Base-by-base conservation (phyloP, 768 basidiomycete species). In the Serpula lacrymans region DNA sequence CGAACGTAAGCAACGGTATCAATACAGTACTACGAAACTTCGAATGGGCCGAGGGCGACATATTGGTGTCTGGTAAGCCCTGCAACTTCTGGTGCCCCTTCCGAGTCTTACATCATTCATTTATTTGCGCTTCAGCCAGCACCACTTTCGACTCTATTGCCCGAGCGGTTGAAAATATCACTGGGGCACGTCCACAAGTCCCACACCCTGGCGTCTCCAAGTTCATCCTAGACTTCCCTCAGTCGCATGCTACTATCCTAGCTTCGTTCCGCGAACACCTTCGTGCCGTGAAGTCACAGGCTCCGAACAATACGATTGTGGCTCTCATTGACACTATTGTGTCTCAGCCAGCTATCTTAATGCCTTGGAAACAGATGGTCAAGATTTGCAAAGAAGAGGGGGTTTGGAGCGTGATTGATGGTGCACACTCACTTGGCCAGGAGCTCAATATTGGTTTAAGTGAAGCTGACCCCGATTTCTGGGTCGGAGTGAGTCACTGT, bases 371-470 rank as follows among this genome's bases (percentile, higher is more conserved):
- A 54, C 70, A 72, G 41, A 65, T 85, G 49, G 74, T 80, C 3
- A 51, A 67, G 8, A 57, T 83, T 5, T 80, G 78, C 53, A 66
- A 69, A 35, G 71, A 78, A 46, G 74, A 78, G 41, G 72, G 74
- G 1, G 68, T 79, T 0, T 71, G 71, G 61, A 80, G 73, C 25
- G 52, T 88, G 14, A 58, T 89, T 16, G 86, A 89, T 51, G 86
- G 75, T 1, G 85, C 85, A 5, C 85, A 88, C 53, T 71, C 75
- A 5, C 70, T 88, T 33, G 85, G 84, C 1, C 82, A 82, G 47
- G 75, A 82, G 52, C 51, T 69, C 4, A 54, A 70, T 31, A 68
- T 84, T 39, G 68, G 84, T 52, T 57, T 87, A 14, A 60, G 58
- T 3, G 60, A 61, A 20, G 59, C 64, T 0, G 59, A 72, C 43